phyloP scores from a whole-genome alignment of 371 early-diverging fungal genomes.

The Apophysomyces ossiformis region DNA sequence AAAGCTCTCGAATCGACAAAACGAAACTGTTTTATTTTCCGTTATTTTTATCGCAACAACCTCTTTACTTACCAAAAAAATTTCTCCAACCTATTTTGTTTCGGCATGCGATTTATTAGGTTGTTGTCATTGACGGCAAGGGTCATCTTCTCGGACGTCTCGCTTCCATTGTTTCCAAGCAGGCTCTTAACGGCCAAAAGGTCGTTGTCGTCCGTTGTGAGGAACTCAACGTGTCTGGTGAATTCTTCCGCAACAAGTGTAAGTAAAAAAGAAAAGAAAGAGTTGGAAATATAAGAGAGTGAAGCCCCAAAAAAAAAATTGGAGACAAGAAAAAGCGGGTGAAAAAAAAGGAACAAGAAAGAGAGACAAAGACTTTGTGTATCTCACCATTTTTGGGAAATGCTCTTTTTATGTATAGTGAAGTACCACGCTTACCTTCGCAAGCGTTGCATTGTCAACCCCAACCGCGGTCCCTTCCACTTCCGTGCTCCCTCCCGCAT shows the following conservation, averaged over 20 bases:
- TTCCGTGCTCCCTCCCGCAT: conserved; percentile 99
- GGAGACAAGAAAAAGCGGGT: background rate
- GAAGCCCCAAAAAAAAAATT: background rate
- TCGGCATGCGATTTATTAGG: conserved; percentile 55
- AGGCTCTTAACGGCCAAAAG: conserved; percentile 97
- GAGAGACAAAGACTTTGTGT: no score
- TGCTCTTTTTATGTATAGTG: conserved; percentile 53
- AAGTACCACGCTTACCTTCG: conserved; percentile 97
- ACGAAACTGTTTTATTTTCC: background rate
- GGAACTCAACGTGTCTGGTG: conserved; percentile 97
- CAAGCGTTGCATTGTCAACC: conserved; percentile 99
- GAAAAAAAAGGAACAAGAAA: background rate
- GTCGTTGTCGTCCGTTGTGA: conserved; percentile 99
- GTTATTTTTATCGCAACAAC: no score
- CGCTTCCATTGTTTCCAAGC: conserved; percentile 98
- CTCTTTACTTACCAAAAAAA: background rate
- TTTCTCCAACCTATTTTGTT: conserved; percentile 7
- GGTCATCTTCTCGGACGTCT: conserved; percentile 99
- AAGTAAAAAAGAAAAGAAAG: conserved; percentile 37
- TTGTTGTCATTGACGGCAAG: conserved; percentile 99
- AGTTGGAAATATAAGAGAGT: background rate
- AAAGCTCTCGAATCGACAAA: background rate
- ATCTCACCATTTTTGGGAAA: background rate
- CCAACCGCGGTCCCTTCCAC: conserved; percentile 98
- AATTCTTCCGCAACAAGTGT: conserved; percentile 99